phyloP scores from a whole-genome alignment of 2,329 filamentous ascomycete genomes.

The Remersonia thermophila region DNA sequence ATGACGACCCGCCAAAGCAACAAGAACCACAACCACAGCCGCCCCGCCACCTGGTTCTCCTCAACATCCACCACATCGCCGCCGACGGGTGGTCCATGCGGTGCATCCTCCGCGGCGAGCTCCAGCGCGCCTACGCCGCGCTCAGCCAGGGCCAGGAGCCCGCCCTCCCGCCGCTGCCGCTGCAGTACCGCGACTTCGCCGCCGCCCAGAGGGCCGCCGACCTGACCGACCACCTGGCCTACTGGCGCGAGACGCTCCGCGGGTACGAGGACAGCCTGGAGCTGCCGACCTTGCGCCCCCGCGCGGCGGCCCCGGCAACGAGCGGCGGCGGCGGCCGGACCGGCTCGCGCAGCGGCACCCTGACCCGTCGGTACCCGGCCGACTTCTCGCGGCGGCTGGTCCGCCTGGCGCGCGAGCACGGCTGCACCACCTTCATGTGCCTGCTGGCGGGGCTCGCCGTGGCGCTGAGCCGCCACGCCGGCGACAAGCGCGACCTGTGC shows the following conservation, averaged over 20 bases:
- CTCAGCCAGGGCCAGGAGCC: conserved; percentile 1
- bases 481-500: conserved; percentile 4
- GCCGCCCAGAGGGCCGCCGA: background rate
- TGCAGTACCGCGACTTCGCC: conserved; percentile 2
- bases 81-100: conserved; percentile 4
- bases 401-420: conserved; percentile 3
- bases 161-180: background rate
- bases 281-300: conserved; percentile 1
- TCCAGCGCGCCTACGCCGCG: conserved; percentile 1
- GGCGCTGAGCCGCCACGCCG: conserved; percentile 3
- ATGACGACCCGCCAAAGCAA: too few relatives aligned
- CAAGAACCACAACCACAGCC: too few relatives aligned
- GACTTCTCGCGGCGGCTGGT: conserved; percentile 1
- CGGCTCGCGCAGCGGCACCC: background rate
- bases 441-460: conserved; percentile 2
- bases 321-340: conserved; percentile 1
- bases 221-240: background rate
- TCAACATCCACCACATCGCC: conserved; percentile 5
- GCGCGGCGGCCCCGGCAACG: too few relatives aligned
- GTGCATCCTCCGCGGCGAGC: conserved; percentile 1
- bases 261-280: conserved; percentile 5
- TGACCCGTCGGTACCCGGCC: background rate
- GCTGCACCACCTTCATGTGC: conserved; percentile 6
- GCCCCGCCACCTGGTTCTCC: conserved; percentile 3
- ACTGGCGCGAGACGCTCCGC: conserved; percentile 5